Base-by-base conservation (phyloP, 192 early-diverging fungal genomes). In the Coemansia sp. region DNA sequence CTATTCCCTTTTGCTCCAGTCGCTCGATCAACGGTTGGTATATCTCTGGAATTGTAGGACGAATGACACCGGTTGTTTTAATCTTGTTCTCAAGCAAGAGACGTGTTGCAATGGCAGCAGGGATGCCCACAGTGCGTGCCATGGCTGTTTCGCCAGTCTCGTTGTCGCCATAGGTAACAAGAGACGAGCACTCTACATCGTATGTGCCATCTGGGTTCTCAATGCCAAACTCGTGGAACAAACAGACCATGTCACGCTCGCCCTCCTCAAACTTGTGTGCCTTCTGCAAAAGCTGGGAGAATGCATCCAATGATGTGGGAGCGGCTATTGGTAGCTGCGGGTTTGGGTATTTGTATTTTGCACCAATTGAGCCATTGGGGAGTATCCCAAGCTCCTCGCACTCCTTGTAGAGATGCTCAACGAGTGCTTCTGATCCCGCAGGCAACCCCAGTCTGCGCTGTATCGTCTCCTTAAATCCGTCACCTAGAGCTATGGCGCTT, bases 141-240 rank as follows among this genome's bases (percentile, higher is more conserved):
- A 94, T 94, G 1, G 92, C 90, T 1, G 91, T 94, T 40, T 88
- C 84, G 0, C 87, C 88, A 1, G 68, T 42, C 51, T 74, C 67
- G 0, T 70, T 39, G 51, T 80, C 74, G 18, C 91, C 92, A 68
- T 91, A 91, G 1, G 80, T 83, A 7, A 90, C 80, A 55, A 93
- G 63, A 1, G 89, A 90, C 1, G 92, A 92, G 10, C 86, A 90
- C n/a, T 84, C 76, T 1, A 83, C 87, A 62, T 87, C 79, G 62
- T 78, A 71, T 6, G 65, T 41, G 58, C 93, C 92, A 48, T 88
- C 81, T n/a, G 75, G 74, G 56, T 83, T 82, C 57, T 91, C 80
- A 3, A 96, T 86, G 5, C 90, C 92, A 85, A 99, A 98, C 69
- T 97, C 94, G 75, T 99, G 97, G 77, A 94, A 91, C 88, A 99